Percentiles rank a stretch among this genome's conserved stretches.
Conservation (phyloP, 1,284 basidiomycete species). For the Amylostereum areolatum region DNA sequence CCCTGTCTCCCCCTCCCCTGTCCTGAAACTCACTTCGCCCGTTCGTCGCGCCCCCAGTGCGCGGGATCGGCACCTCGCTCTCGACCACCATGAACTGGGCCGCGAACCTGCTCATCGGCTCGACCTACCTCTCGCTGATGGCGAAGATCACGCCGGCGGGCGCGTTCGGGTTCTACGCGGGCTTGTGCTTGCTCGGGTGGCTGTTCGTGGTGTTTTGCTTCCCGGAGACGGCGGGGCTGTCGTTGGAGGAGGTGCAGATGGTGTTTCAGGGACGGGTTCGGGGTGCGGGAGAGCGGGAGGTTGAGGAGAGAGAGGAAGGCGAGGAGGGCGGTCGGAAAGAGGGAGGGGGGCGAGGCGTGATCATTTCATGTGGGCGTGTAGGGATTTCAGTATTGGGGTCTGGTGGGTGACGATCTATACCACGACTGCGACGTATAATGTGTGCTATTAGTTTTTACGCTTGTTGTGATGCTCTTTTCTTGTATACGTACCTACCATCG, state of each 20-base stretch:
- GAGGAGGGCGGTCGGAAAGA: slow-evolving; percentile 14
- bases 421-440: too few relatives aligned
- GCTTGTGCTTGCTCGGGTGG: slow-evolving; percentile 66
- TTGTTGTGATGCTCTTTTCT: too few relatives aligned
- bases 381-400: too few relatives aligned
- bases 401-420: too few relatives aligned
- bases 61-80: slow-evolving; percentile 76
- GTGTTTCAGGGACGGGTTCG: slow-evolving; percentile 56
- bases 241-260: slow-evolving; percentile 69
- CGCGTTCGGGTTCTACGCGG: slow-evolving; percentile 78
- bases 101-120: slow-evolving; percentile 73
- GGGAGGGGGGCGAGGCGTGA: too few relatives aligned
- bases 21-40: background rate
- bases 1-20: background rate
- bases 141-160: slow-evolving; percentile 69
- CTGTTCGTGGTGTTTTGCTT: slow-evolving; percentile 67
- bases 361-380: too few relatives aligned
- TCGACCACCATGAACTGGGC: slow-evolving; percentile 81
- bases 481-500: too few relatives aligned
- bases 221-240: slow-evolving; percentile 73
- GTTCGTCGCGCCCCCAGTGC: slow-evolving; percentile 35
- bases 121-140: slow-evolving; percentile 79
- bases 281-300: slow-evolving; percentile 46
- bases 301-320: slow-evolving; percentile 36
- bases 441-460: too few relatives aligned